A percentile compares a stretch with the other conserved stretches of the same genome.
Conservation (phyloP, 2,329 filamentous ascomycete genomes). For the Calonectria pteridis region DNA sequence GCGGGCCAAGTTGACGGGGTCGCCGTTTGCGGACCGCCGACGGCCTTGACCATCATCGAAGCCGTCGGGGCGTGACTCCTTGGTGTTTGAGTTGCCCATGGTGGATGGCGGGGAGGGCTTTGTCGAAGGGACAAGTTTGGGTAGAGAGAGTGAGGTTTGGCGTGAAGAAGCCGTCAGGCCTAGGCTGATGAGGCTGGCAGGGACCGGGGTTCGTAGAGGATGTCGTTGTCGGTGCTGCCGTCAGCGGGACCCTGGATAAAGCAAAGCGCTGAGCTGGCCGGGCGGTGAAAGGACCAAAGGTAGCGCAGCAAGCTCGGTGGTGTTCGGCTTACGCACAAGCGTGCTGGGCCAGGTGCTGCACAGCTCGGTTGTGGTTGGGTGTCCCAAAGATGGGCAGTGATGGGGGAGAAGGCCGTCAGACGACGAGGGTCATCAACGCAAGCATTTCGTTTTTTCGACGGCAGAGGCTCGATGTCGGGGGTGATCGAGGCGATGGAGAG, state of each 20-base stretch:
- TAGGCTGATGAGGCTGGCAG: conserved; percentile 21
- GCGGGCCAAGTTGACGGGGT: conserved; percentile 36
- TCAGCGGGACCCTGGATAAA: conserved; percentile 17
- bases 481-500: neutral
- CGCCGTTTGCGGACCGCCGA: conserved; percentile 38
- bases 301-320: conserved; percentile 1
- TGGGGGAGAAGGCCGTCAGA: conserved; percentile 43
- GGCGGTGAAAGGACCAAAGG: conserved; percentile 17
- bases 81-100: conserved; percentile 57
- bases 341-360: conserved; percentile 31
- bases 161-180: conserved; percentile 6
- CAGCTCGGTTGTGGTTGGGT: conserved; percentile 37
- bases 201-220: conserved; percentile 24
- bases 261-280: conserved; percentile 7
- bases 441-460: conserved; percentile 40
- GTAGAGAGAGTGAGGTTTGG: conserved; percentile 18
- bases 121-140: conserved; percentile 23
- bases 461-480: neutral
- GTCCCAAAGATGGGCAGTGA: conserved; percentile 37
- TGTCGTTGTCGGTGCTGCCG: conserved; percentile 18
- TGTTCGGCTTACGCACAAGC: conserved; percentile 25
- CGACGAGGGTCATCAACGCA: conserved; percentile 42
- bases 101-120: conserved; percentile 7
- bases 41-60: conserved; percentile 39
- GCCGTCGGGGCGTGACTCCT: conserved; percentile 52